phyloP scores from a whole-genome alignment of 2,329 filamentous ascomycete species.

The Tolypocladium sp. region DNA sequence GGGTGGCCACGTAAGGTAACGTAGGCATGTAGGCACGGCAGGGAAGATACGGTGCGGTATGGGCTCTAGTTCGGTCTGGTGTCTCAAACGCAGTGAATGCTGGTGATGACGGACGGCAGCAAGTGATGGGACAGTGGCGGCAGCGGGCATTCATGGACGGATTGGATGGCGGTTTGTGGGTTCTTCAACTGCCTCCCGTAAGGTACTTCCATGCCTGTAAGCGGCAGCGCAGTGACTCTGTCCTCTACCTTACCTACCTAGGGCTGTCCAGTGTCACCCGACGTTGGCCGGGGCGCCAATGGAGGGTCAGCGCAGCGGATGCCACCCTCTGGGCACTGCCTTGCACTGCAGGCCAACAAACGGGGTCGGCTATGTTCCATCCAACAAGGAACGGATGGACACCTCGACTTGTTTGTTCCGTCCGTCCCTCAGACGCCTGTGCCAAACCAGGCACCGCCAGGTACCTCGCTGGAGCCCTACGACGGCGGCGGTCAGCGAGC shows the following conservation, averaged over 20 bases:
- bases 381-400: neutral
- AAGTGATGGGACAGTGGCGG: neutral
- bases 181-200: neutral
- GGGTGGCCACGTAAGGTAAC: neutral
- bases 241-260: neutral
- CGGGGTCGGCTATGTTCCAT: neutral
- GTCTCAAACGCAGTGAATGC: neutral
- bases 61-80: neutral
- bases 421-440: neutral
- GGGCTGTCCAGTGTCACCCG: neutral
- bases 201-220: neutral
- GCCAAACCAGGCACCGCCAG: neutral
- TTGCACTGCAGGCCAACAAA: no score
- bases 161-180: neutral
- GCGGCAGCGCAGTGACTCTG: neutral
- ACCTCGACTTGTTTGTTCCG: neutral
- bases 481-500: neutral
- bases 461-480: no score
- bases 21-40: neutral
- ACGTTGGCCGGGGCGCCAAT: neutral
- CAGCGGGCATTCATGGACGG: neutral
- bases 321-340: neutral
- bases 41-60: neutral
- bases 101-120: neutral
- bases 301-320: neutral